These are phyloP conservation scores for Trichosporon inkin DNA, from an alignment of 1,284 basidiomycete genomes.

Conservation along the genomic window DNA sequence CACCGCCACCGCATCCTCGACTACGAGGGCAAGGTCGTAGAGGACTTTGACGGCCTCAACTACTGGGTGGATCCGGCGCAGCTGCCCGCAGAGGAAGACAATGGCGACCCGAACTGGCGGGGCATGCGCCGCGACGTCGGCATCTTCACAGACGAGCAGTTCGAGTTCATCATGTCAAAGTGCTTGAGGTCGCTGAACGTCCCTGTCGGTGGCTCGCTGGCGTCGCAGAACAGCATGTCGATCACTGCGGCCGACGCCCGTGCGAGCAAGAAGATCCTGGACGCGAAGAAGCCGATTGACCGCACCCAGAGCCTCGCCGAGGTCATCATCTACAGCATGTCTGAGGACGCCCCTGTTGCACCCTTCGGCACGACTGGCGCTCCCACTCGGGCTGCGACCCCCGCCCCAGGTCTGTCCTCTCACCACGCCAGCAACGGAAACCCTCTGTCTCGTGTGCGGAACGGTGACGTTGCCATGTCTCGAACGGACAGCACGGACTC, in stretches of 20 bases:
- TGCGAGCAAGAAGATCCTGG: conserved; percentile 61
- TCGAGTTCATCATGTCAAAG: conserved; percentile 79
- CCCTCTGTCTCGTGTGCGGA: conserved; percentile 31
- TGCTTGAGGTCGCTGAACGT: conserved; percentile 77
- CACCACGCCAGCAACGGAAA: conserved; percentile 16
- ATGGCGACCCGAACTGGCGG: conserved; percentile 64
- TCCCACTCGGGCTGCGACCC: conserved; percentile 55
- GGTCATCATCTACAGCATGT: conserved; percentile 86
- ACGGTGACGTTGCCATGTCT: conserved; percentile 50
- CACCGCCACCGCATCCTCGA: conserved; percentile 38
- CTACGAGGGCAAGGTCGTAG: conserved; percentile 36
- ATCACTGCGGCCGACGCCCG: conserved; percentile 55
- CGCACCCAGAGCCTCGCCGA: conserved; percentile 74
- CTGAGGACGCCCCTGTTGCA: conserved; percentile 65
- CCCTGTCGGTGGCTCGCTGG: conserved; percentile 40
- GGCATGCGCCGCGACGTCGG: conserved; percentile 76
- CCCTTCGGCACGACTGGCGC: conserved; percentile 35
- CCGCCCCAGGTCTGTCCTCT: conserved; percentile 26
- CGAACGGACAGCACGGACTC: conserved; percentile 41
- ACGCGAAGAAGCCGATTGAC: conserved; percentile 72
- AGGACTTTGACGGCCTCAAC: conserved; percentile 58
- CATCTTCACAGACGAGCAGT: conserved; percentile 82
- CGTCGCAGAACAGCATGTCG: conserved; percentile 43
- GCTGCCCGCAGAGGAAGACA: conserved; percentile 56
- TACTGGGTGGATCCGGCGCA: conserved; percentile 40